Base-by-base conservation (phyloP, 192 early-diverging fungal genomes). In the Spizellomyces punctatus region DNA sequence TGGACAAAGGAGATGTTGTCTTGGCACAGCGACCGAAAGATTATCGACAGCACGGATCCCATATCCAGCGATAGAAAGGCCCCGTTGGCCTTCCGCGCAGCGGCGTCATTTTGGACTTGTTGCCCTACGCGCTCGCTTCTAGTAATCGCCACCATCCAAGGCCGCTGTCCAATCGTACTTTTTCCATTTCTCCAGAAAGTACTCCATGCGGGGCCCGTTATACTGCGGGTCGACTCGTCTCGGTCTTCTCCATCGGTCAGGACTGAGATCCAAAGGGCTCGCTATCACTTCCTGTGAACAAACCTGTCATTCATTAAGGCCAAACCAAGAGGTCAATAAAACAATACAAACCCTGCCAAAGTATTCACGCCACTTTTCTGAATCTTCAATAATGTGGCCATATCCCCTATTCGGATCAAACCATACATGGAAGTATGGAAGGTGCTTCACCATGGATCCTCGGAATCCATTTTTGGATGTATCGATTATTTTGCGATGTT, bases 371-470 rank as follows among this genome's bases (percentile, higher is more conserved):
- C 95, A 99, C 41, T 78, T 64, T n/a, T 89, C 83, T 2, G 83
- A 73, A 54, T 94, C 88, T 69, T 99, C 97, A 83, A 99, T 99
- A 17, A 99, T 93, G 78, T 99, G 97, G 6, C 96, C 97, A 67
- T 89, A 86, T 3, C 97, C 95, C 44, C 89, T 86, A 69, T 94
- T 87, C 8, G 92, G 89, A 58, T 92, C 89, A 71, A 94, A 93
- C 97, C 97, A 99, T 3, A 98, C 93, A 64, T 99, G 97, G 74
- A 99, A 96, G 75, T 94, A 99, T 2, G 97, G 95, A 79, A 98
- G 54, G 46, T 96, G 88, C 52, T 79, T 79, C 10, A 85, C 81
- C 65, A 85, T 55, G 1, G 78, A 79, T 17, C 74, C 17, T 6
- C 85, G 81, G 65, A 87, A 81, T 19, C 84, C 84, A 44, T 69